Base-by-base conservation (phyloP, 805 yeast genomes). In the Yamadazyma insecticola region DNA sequence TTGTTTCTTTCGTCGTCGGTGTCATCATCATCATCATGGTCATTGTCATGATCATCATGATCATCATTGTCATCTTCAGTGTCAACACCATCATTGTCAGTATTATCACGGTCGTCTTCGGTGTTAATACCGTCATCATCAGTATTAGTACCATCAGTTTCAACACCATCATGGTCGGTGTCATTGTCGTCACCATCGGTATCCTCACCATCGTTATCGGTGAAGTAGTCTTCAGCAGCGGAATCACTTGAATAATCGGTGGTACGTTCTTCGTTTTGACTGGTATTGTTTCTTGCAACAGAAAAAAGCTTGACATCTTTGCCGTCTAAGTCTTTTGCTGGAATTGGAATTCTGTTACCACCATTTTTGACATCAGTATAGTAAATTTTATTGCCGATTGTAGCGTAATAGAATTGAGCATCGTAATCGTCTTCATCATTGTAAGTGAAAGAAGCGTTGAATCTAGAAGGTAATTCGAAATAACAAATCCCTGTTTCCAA, bases 331-430 rank as follows among this genome's bases (percentile, higher is more conserved):
- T 29, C 28, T 16, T 24, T 16, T 6, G 33, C 33, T 16, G 33
- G 33, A 29, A 29, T 29, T 6, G 33, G 23, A 24, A 29, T 29
- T 4, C 8, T 13, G 7, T 13, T 29, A 16, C 33, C 33, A 8
- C 17, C 28, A 6, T 12, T 17, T 13, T 18, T 22, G 23, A 29
- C 18, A 13, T 29, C 22, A 12, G 15, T 23, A 14, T 23, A 24
- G 16, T 23, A 29, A 17, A 29, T 18, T 9, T 18, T 23, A 12
- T 22, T 23, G 7, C 33, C 33, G 5, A 29, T 10, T 8, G 18
- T 18, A 13, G 33, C 33, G 14, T 29, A 29, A 13, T 29, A 29
- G 13, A 23, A 29, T 13, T 29, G 22, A 13, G 33, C 22, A 10
- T 13, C 7, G 22, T 8, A 29, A 17, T 29, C 17, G 14, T 19